phyloP scores from a whole-genome alignment of 2,329 filamentous ascomycete genomes.

The Trichoderma simmonsii region DNA sequence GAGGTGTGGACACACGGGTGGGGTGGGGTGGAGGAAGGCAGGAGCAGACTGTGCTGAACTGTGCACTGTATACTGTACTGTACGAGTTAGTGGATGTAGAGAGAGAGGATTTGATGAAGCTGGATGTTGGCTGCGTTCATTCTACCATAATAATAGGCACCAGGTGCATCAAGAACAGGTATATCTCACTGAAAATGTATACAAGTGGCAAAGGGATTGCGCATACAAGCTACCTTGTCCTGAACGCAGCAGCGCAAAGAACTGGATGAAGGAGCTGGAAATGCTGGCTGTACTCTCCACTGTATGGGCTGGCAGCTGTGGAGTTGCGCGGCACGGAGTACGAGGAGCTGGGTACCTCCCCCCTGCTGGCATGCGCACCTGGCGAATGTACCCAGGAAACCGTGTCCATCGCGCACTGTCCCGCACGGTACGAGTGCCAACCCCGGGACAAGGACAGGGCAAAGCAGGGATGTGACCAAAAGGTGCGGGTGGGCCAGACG shows the following conservation, averaged over 20 bases:
- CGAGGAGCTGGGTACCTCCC: slow-evolving; percentile 1
- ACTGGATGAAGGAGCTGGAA: background rate
- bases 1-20: slow-evolving; percentile 5
- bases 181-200: no score
- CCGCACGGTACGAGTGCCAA: background rate
- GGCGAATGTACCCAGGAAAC: background rate
- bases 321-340: background rate
- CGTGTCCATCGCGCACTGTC: background rate
- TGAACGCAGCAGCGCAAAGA: background rate
- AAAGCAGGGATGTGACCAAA: background rate
- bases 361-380: background rate
- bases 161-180: no score
- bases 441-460: background rate
- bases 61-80: background rate
- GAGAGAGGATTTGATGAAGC: background rate
- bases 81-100: background rate
- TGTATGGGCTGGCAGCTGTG: background rate
- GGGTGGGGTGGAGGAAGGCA: slow-evolving; percentile 10
- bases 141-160: background rate
- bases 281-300: background rate
- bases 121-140: background rate
- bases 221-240: background rate
- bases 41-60: background rate
- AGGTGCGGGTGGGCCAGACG: background rate
- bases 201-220: background rate